Evolutionary conservation across 2,329 filamentous ascomycete genomes (phyloP).

Genomic region (Aureobasidium sp.): DNA sequence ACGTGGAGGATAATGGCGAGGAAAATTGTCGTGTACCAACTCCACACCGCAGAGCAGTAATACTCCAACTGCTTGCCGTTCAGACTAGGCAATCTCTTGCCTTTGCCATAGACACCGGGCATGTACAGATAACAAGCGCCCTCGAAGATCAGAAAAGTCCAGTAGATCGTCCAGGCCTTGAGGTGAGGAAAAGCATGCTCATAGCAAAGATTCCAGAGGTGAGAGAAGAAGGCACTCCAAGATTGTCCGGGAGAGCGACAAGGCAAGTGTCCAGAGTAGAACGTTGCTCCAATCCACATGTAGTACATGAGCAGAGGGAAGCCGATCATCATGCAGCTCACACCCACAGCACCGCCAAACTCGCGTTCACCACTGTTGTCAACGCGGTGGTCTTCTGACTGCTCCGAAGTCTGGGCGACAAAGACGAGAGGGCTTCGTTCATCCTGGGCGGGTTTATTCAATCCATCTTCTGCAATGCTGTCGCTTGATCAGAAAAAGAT

Average conservation of each 20-base stretch:
- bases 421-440: neutral
- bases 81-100: slow-evolving; percentile 70
- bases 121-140: slow-evolving; percentile 69
- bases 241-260: slow-evolving; percentile 50
- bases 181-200: slow-evolving; percentile 69
- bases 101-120: slow-evolving; percentile 73
- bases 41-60: slow-evolving; percentile 79
- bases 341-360: slow-evolving; percentile 75
- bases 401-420: neutral
- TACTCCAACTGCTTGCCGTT: slow-evolving; percentile 76
- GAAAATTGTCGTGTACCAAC: slow-evolving; percentile 71
- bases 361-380: slow-evolving; percentile 41
- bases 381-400: neutral
- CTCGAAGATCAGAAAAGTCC: slow-evolving; percentile 78
- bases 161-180: slow-evolving; percentile 82
- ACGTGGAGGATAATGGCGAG: slow-evolving; percentile 63
- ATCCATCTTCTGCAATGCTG: neutral
- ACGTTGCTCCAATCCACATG: slow-evolving; percentile 89
- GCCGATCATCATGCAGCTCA: slow-evolving; percentile 68
- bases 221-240: slow-evolving; percentile 56
- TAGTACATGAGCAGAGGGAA: slow-evolving; percentile 92
- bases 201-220: slow-evolving; percentile 62
- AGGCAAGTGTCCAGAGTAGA: slow-evolving; percentile 76
- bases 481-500: neutral
- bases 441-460: neutral